Evolutionary conservation across 345 rosid genomes (phyloP).

Genomic region (Erodium maritimum): DNA sequence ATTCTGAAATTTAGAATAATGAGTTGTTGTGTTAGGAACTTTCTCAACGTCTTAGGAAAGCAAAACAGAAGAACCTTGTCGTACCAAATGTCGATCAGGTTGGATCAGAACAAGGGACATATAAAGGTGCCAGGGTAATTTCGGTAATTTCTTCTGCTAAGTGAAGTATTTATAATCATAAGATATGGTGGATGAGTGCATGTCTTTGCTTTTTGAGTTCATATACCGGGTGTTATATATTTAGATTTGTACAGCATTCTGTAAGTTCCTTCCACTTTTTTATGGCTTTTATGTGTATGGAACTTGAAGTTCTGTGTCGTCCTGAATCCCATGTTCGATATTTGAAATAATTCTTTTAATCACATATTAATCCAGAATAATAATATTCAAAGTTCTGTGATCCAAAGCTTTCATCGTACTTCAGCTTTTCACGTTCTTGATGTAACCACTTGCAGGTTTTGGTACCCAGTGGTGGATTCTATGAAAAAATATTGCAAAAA

Average conservation of each 20-base stretch:
- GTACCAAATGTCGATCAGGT: conserved; percentile 81
- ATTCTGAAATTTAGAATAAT: conserved; percentile 7
- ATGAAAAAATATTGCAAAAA: conserved; percentile 91
- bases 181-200: neutral
- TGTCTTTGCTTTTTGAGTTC: neutral
- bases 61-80: conserved; percentile 72
- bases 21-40: conserved; percentile 46
- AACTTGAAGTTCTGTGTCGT: neutral
- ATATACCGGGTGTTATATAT: neutral
- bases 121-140: conserved; percentile 98
- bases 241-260: neutral
- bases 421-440: neutral
- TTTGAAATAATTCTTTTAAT: neutral
- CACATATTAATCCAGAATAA: no score
- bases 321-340: neutral
- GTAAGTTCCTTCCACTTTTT: neutral
- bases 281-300: neutral
- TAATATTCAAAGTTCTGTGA: neutral
- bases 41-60: conserved; percentile 94
- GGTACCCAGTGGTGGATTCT: conserved; percentile 87
- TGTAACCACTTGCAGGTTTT: conserved; percentile 47
- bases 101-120: conserved; percentile 88
- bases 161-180: neutral
- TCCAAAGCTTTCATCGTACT: neutral
- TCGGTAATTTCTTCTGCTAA: no score